Evolutionary conservation across 2,329 filamentous ascomycete genomes (phyloP).

Genomic region (Blumeria graminis): DNA sequence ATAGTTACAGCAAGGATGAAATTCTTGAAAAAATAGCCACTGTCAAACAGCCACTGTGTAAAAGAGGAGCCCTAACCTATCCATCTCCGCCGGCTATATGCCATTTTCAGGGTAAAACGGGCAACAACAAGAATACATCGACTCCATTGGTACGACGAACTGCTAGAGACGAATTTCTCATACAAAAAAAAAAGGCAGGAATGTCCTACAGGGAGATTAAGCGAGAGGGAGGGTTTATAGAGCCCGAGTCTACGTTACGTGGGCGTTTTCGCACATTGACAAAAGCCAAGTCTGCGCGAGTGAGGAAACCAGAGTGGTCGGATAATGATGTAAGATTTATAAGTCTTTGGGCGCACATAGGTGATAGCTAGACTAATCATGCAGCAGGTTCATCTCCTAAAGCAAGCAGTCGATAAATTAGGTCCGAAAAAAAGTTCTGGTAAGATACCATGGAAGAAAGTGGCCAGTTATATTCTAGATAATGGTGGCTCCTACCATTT

Average conservation of each 20-base stretch:
- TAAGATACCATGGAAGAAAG: constrained; percentile 31
- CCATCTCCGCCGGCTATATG: no score
- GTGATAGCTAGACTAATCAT: neutral
- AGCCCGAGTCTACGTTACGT: constrained; percentile 49
- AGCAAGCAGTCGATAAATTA: constrained; percentile 19
- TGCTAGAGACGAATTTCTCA: constrained; percentile 24
- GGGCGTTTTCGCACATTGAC: constrained; percentile 42
- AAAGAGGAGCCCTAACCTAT: no score
- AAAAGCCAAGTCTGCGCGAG: constrained; percentile 34
- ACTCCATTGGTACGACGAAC: constrained; percentile 7
- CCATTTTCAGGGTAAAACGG: no score
- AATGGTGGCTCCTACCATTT: constrained; percentile 33
- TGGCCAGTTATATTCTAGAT: constrained; percentile 26
- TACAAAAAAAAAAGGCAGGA: constrained; percentile 28
- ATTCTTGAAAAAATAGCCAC: neutral
- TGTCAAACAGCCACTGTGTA: no score
- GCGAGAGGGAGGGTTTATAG: constrained; percentile 25
- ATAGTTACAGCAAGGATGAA: neutral
- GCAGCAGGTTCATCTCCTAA: constrained; percentile 21
- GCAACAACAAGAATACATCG: no score
- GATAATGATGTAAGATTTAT: constrained; percentile 32
- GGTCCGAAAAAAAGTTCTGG: constrained; percentile 8
- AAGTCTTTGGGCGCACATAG: neutral
- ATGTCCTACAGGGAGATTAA: constrained; percentile 43
- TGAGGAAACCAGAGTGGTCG: constrained; percentile 41